A percentile compares a stretch with the other conserved stretches of the same genome.
Evolutionary conservation across 140 eudicot genomes (phyloP).

Genomic region (Cichorium intybus): DNA sequence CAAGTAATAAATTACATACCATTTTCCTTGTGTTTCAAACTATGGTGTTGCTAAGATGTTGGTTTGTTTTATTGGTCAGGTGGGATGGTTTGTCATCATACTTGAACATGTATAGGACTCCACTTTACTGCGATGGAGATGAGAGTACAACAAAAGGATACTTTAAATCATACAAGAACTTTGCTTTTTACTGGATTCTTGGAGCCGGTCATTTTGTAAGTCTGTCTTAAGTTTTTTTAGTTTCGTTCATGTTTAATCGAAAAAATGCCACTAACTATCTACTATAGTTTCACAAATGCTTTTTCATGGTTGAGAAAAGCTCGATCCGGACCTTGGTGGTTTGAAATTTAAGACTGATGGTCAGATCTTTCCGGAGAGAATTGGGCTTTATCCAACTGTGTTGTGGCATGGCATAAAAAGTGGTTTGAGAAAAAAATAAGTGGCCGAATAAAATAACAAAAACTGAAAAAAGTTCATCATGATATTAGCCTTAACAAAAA

Average conservation of each 20-base stretch:
- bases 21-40: not conserved
- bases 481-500: no score
- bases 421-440: no score
- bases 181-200: constrained; percentile 81
- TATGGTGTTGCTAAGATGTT: not conserved
- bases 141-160: constrained; percentile 53
- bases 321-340: no score
- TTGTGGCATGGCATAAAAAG: no score
- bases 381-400: no score
- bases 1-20: constrained; percentile 42
- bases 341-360: no score
- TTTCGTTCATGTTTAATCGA: not conserved
- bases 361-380: no score
- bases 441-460: no score
- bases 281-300: not conserved
- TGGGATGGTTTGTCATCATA: constrained; percentile 65
- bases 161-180: constrained; percentile 49
- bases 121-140: constrained; percentile 51
- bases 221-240: not conserved
- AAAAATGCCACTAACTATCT: not conserved
- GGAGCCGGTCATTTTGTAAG: constrained; percentile 97
- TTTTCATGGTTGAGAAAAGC: no score
- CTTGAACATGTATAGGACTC: constrained; percentile 41
- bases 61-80: constrained; percentile 34
- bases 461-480: no score